Evolutionary conservation across 2,329 filamentous ascomycete species (phyloP).

Genomic region (Emergomyces pasteurianus): DNA sequence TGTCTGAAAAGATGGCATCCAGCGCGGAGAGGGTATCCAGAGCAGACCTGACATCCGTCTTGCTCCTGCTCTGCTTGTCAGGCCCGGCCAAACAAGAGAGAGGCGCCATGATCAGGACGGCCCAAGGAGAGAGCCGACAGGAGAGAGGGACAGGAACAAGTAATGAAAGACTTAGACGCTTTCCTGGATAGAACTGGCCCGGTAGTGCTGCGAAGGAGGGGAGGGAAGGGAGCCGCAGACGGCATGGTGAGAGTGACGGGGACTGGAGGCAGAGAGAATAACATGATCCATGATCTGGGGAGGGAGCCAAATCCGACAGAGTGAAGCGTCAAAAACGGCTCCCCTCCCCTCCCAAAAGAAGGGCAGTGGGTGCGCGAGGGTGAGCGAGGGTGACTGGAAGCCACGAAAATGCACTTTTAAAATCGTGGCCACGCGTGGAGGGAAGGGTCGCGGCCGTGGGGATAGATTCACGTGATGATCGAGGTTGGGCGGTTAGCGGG

Average conservation of each 20-base stretch:
- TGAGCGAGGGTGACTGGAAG: not conserved
- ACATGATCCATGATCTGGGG: not conserved
- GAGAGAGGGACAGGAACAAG: not conserved
- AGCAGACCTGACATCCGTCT: conserved; percentile 13
- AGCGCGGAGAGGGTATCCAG: conserved; percentile 9
- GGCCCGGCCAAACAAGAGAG: conserved; percentile 4
- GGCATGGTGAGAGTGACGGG: not conserved
- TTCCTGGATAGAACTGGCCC: not conserved
- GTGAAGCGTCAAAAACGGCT: conserved; percentile 3
- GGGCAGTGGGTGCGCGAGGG: not conserved
- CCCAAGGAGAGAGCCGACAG: not conserved
- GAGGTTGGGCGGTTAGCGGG: conserved; percentile 11
- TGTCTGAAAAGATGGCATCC: conserved; percentile 12
- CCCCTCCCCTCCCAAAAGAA: not conserved
- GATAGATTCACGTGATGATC: conserved; percentile 9
- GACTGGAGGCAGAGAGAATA: conserved; percentile 1
- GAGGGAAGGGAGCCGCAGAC: not conserved
- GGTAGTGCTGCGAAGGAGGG: not conserved
- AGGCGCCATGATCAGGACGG: conserved; percentile 8
- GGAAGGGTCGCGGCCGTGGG: conserved; percentile 5
- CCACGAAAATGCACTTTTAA: not conserved
- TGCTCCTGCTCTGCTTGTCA: conserved; percentile 4
- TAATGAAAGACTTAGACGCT: not conserved
- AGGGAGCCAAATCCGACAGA: conserved; percentile 1
- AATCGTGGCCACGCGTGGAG: conserved; percentile 1